Conservation (phyloP, 139 green algal species). For the Volvox reticuliferus region DNA sequence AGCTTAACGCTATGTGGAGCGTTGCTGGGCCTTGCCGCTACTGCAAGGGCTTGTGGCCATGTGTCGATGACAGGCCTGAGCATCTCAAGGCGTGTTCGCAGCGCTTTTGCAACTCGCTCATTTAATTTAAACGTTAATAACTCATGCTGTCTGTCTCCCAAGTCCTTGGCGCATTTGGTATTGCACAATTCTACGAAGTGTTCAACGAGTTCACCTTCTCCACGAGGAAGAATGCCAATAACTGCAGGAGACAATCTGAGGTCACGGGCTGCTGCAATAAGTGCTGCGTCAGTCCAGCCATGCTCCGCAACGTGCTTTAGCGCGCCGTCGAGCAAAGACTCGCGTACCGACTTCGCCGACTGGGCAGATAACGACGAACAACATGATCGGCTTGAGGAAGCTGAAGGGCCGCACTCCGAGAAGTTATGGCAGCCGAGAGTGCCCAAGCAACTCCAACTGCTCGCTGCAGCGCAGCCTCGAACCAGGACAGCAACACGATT, state of each 20-base stretch:
- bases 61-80: constrained; percentile 64
- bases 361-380: not conserved
- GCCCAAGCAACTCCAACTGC: too few species aligned
- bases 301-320: constrained; percentile 51
- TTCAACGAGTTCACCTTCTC: constrained; percentile 70
- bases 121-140: constrained; percentile 43
- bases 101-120: constrained; percentile 60
- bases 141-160: constrained; percentile 37
- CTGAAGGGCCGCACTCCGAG: too few species aligned
- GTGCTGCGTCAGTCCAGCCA: constrained; percentile 65
- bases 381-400: not conserved
- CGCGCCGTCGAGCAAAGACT: constrained; percentile 47
- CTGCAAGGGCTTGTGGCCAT: constrained; percentile 63
- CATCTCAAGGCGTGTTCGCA: constrained; percentile 73
- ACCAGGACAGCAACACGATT: too few species aligned
- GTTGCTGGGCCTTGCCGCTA: constrained; percentile 68
- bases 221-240: constrained; percentile 57
- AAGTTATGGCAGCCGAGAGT: too few species aligned
- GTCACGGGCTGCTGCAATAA: constrained; percentile 64
- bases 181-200: constrained; percentile 72
- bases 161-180: constrained; percentile 33
- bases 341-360: not conserved
- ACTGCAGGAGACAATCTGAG: constrained; percentile 71
- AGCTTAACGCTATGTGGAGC: constrained; percentile 55
- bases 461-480: too few species aligned